Conservation (phyloP, 768 basidiomycete genomes). For the Tricholoma terreum region DNA sequence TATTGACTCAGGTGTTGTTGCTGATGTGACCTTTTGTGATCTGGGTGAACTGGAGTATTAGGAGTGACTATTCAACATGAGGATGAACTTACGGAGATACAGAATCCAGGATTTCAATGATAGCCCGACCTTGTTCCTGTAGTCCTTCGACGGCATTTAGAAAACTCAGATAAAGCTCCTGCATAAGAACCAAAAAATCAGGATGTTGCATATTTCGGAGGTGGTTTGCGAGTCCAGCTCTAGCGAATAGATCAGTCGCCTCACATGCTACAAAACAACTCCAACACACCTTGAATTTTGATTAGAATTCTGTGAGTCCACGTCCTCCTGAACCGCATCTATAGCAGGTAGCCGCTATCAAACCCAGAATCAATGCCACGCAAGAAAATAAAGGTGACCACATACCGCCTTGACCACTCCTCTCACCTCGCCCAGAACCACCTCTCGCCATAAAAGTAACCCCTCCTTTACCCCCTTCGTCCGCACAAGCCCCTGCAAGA, state of each 20-base stretch:
- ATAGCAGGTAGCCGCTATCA: constrained; percentile 58
- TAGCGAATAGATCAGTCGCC: neutral
- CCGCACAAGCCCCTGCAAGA: constrained; percentile 74
- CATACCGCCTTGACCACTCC: constrained; percentile 59
- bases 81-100: constrained; percentile 29
- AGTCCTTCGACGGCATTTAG: constrained; percentile 67
- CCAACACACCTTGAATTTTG: constrained; percentile 9
- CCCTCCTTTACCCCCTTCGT: constrained; percentile 72
- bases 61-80: neutral
- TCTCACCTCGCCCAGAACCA: constrained; percentile 59
- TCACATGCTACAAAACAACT: neutral
- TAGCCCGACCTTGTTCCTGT: constrained; percentile 53
- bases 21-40: neutral
- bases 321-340: constrained; percentile 51
- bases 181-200: constrained; percentile 64
- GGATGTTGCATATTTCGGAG: constrained; percentile 66
- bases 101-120: constrained; percentile 57
- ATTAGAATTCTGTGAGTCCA: constrained; percentile 15
- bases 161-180: constrained; percentile 56
- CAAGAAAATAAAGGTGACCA: constrained; percentile 6
- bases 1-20: constrained; percentile 40
- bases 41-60: neutral
- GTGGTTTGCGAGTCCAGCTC: constrained; percentile 48
- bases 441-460: constrained; percentile 65
- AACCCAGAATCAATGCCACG: constrained; percentile 1